Evolutionary conservation across 2,329 filamentous ascomycete genomes (phyloP).

Genomic region (Karstenula rhodostoma): DNA sequence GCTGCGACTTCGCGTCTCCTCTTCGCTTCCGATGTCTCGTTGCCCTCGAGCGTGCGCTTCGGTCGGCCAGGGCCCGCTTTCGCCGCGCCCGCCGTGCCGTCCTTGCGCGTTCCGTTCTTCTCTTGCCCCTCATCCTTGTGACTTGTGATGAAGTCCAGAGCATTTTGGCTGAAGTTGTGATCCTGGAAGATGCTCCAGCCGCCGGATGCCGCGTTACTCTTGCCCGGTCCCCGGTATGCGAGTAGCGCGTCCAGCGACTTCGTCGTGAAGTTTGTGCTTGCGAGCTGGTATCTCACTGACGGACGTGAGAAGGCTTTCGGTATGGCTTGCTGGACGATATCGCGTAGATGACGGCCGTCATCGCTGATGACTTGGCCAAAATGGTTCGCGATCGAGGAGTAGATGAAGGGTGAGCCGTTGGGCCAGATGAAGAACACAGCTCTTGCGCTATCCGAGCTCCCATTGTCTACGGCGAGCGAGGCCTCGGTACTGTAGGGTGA

Average conservation of each 20-base stretch:
- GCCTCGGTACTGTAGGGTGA: constrained; percentile 75
- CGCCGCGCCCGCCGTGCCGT: constrained; percentile 20
- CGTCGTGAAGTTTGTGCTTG: constrained; percentile 72
- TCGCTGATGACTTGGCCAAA: constrained; percentile 45
- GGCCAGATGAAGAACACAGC: constrained; percentile 85
- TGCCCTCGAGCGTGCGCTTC: constrained; percentile 37
- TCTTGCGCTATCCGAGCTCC: constrained; percentile 66
- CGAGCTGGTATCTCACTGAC: constrained; percentile 74
- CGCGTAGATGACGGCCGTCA: constrained; percentile 66
- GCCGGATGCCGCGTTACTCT: constrained; percentile 75
- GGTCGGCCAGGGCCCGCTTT: constrained; percentile 37
- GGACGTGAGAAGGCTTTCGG: constrained; percentile 83
- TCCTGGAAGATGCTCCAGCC: constrained; percentile 83
- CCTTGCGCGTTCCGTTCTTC: constrained; percentile 23
- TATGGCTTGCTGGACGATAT: constrained; percentile 78
- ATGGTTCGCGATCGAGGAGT: constrained; percentile 62
- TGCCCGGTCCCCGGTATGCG: constrained; percentile 72
- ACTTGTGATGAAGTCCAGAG: constrained; percentile 55
- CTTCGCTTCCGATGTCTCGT: constrained; percentile 56
- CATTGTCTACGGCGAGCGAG: constrained; percentile 42
- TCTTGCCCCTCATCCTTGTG: constrained; percentile 30
- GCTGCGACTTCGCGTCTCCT: constrained; percentile 68
- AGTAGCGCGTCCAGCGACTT: constrained; percentile 76
- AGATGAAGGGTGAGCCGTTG: constrained; percentile 78
- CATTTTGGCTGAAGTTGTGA: constrained; percentile 61